Base-by-base conservation (phyloP, 139 green algal genomes). In the Chloropicon primus region DNA sequence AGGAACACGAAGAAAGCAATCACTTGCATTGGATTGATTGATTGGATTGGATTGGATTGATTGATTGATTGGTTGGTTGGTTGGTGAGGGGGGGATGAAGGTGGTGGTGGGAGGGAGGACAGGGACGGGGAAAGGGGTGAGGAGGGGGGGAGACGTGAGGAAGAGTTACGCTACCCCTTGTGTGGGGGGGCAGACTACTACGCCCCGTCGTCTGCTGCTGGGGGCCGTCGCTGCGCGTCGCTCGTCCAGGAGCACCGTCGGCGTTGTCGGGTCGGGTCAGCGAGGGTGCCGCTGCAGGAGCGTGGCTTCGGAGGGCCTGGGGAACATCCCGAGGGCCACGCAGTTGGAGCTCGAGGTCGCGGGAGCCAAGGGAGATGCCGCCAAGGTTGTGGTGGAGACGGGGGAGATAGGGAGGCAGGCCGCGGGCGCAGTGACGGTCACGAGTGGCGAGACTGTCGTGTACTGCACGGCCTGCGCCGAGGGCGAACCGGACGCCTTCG, bases 391-490 rank as follows among this genome's bases (percentile, higher is more conserved):
- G 10, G 10, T 99, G 1, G 92, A 98, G 79, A 96, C 92, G 2
- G 94, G 93, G 0, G 91, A 96, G 78, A 95, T 99, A 23, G 95
- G 93, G 0, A 81, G 92, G 2, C 95, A 97, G 78, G 95, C 95
- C 0, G 93, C 93, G 73, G 95, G 93, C 1, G 88, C 95, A 0
- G 82, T 99, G 2, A 93, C 94, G 83, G 88, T 88, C 0, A 91
- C 78, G 2, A 84, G 89, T 28, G 95, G 95, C 24, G 92, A 98
- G 3, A 99, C 95, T 27, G 89, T 98, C 73, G 28, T 98, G 17
- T 97, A 96, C 80, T 86, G 88, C 25, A 97, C 95, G 10, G 94
- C 87, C 2, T 98, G 95, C 81, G 88, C 85, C 26, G 83, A 72
- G 2, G 25, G 81, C 22, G 84, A 87, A 1, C 74, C 82, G 2